Evolutionary conservation across 306 rosid species (phyloP).

Genomic region (Adenanthera pavonina): DNA sequence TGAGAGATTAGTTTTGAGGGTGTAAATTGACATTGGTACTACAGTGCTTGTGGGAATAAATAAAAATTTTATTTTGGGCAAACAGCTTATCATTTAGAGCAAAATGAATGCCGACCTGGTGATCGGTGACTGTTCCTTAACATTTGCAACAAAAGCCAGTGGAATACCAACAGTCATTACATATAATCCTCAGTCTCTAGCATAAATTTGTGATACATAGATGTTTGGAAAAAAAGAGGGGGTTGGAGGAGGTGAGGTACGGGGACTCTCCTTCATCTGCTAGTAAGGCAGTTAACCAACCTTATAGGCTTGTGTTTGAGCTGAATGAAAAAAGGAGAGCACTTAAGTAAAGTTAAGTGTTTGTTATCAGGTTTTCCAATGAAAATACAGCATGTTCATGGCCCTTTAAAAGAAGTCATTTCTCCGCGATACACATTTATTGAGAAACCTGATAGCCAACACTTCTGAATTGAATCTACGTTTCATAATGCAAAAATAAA

Average conservation of each 20-base stretch:
- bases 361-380: conserved; percentile 8
- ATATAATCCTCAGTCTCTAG: conserved; percentile 16
- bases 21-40: conserved; percentile 15
- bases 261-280: conserved; percentile 8
- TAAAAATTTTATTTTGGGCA: not conserved
- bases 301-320: conserved; percentile 15
- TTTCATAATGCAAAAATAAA: not conserved
- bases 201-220: not conserved
- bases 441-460: not conserved
- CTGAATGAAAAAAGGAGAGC: not conserved
- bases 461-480: not conserved
- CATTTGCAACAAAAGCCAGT: conserved; percentile 1
- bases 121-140: not conserved
- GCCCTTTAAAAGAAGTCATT: not conserved
- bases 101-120: not conserved
- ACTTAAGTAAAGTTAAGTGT: conserved; percentile 3
- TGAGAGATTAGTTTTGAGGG: conserved; percentile 21
- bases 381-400: not conserved
- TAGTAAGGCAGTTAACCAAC: conserved; percentile 12
- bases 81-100: conserved; percentile 5
- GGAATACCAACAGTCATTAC: not conserved
- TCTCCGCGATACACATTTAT: not conserved
- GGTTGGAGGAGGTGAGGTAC: not conserved
- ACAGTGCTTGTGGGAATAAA: conserved; percentile 17
- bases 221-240: too few species aligned